Evolutionary conservation across 2,329 filamentous ascomycete species (phyloP), one percentile per base, ranked within the genome.

Genomic region (Fusarium musae): DNA sequence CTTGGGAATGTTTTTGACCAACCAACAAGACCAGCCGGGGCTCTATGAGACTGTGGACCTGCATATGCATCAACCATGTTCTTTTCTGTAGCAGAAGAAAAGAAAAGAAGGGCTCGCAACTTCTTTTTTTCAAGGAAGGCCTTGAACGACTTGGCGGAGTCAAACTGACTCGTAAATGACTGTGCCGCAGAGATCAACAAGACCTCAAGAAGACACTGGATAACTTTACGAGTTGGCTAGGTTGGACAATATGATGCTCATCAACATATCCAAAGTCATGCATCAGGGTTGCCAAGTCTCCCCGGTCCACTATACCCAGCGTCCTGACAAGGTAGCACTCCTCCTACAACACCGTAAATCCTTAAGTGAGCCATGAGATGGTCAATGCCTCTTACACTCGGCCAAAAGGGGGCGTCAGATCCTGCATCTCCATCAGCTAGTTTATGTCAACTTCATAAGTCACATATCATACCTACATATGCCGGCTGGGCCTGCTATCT

Each of bases 351-450:
- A 50, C 13, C 46, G 28, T 52, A 59, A 54, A 60, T 63, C 52
- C 40, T 46, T 26, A 37, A 21, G 39, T 58, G 67, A 43, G 49
- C 40, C 65, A 47, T 13, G 59, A 59, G n/a, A 68, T 63, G 61
- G 64, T 46, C 59, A 65, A 58, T 61, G 65, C 63, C 58, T 59
- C 49, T 54, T 23, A 54, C 53, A 59, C 30, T 65, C 36, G 36
- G 59, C 42, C 40, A 50, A 60, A 66, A 58, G 63, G 57, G 64
- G 64, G 37, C 43, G 26, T 21, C 43, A 34, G 46, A 46, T 61
- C 64, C 39, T 61, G 39, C 32, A 49, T 56, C n/a, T 40, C 28
- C 58, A 42, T 49, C 32, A 19, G 15, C 15, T 58, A 58, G 23
- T 37, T 28, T 32, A 30, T 50, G n/a, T 28, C 56, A 50, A 28